phyloP scores from a whole-genome alignment of 495 filamentous ascomycete species.

The Aspergillus incahuasiensis region DNA sequence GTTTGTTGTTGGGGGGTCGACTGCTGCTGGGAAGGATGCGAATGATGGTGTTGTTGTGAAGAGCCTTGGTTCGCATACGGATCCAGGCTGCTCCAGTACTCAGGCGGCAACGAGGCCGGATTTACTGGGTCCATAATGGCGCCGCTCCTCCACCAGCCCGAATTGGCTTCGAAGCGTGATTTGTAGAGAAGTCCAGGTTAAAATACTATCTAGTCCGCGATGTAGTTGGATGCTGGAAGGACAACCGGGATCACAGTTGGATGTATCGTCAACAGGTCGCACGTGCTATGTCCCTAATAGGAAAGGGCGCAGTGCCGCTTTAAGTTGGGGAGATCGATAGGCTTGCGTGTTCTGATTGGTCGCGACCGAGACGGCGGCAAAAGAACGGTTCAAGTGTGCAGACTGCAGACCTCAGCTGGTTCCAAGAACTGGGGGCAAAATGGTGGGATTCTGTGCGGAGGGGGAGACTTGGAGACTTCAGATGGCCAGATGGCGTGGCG shows the following conservation, averaged over 20 bases:
- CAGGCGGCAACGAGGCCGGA: slow-evolving; percentile 24
- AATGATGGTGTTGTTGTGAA: slow-evolving; percentile 20
- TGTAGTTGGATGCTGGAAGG: neutral
- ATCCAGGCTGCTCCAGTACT: slow-evolving; percentile 41
- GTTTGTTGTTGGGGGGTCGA: slow-evolving; percentile 18
- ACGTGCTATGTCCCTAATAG: slow-evolving; percentile 17
- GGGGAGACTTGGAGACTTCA: neutral
- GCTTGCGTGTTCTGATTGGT: slow-evolving; percentile 15
- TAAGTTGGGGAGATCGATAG: neutral
- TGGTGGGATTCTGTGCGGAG: neutral
- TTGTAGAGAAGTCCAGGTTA: slow-evolving; percentile 5
- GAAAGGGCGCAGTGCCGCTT: slow-evolving; percentile 15
- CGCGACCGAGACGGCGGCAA: neutral
- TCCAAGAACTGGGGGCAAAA: neutral
- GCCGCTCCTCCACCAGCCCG: slow-evolving; percentile 11
- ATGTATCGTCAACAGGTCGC: slow-evolving; percentile 15
- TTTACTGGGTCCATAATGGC: slow-evolving; percentile 39
- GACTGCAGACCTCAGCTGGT: neutral
- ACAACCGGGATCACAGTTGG: slow-evolving; percentile 5
- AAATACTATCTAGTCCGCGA: slow-evolving; percentile 11
- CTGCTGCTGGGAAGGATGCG: slow-evolving; percentile 24
- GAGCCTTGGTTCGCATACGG: slow-evolving; percentile 26
- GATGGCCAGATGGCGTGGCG: neutral
- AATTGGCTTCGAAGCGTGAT: slow-evolving; percentile 2
- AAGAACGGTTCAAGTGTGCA: slow-evolving; percentile 7